Evolutionary conservation across 2,329 filamentous ascomycete species (phyloP), one percentile per base, ranked within the genome.

Genomic region (Microsporum canis): DNA sequence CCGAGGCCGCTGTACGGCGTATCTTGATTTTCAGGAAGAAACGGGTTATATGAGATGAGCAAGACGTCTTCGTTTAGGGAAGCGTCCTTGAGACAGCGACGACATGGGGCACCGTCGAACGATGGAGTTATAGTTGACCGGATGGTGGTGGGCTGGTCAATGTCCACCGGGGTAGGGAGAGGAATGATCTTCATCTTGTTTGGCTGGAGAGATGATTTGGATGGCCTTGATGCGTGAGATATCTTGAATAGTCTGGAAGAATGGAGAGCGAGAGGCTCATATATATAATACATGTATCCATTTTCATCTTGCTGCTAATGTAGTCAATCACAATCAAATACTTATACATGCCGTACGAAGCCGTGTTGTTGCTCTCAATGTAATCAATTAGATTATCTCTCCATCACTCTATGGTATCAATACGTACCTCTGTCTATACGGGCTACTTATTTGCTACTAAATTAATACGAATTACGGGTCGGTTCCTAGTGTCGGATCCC

Each of bases 41-140:
- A 62, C 7, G 45, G 60, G 57, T 59, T 55, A 17, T 62, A 59
- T 7, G 57, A 56, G 36, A 59, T 7, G 57, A 59, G 60, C 1
- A 43, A 45, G 43, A 62, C 38, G 5, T 55, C 49, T 51, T 62
- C 57, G 31, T 51, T 29, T 2, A 53, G 29, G 27, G 51, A 14
- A 29, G 33, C 45, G 12, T 62, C 33, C 33, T 38, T 39, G 14
- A 62, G 60, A 34, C 57, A 59, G 56, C 56, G 56, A 34, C 60
- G 56, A 29, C 57, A 62, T 17, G 56, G 60, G 3, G 56, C 45
- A 3, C 43, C n/a, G 47, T 17, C 34, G 49, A 36, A 59, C n/a
- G 34, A 29, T n/a, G 43, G 36, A 27, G 57, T 53, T 6, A 43
- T 17, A 10, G 43, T 51, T 51, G 29, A 53, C 10, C 8, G 12